Evolutionary conservation across 305 asterid species (phyloP).

Genomic region (Fraxinus albicans): DNA sequence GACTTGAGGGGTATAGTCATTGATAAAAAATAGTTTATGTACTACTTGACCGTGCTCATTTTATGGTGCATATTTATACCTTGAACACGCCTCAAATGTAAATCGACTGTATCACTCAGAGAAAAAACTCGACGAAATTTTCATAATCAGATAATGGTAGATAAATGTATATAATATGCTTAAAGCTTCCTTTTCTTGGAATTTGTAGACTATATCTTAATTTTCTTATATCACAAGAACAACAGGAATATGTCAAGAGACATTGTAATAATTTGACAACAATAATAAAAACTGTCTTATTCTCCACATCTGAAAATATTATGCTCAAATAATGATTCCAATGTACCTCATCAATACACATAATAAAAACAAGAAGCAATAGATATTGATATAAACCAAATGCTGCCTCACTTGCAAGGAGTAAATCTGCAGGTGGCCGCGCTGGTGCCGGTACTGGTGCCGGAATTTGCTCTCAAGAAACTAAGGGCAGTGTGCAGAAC

Average conservation of each 20-base stretch:
- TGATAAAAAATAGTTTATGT: background rate
- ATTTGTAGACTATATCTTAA: background rate
- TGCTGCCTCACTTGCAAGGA: constrained; percentile 54
- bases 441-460: constrained; percentile 62
- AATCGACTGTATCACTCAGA: background rate
- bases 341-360: background rate
- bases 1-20: background rate
- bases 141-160: background rate
- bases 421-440: constrained; percentile 69
- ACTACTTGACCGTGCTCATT: background rate
- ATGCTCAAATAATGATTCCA: background rate
- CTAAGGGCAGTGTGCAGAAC: constrained; percentile 61
- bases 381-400: background rate
- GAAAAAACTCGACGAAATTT: background rate
- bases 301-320: background rate
- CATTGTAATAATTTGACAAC: background rate
- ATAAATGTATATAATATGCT: background rate
- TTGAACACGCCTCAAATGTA: background rate
- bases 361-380: background rate
- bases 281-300: background rate
- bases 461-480: constrained; percentile 80
- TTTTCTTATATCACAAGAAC: background rate
- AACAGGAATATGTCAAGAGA: background rate
- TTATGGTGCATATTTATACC: background rate
- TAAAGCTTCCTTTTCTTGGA: background rate